These are phyloP conservation scores for Pisolithus orientalis DNA, from an alignment of 768 basidiomycete genomes.

Conservation along the genomic window DNA sequence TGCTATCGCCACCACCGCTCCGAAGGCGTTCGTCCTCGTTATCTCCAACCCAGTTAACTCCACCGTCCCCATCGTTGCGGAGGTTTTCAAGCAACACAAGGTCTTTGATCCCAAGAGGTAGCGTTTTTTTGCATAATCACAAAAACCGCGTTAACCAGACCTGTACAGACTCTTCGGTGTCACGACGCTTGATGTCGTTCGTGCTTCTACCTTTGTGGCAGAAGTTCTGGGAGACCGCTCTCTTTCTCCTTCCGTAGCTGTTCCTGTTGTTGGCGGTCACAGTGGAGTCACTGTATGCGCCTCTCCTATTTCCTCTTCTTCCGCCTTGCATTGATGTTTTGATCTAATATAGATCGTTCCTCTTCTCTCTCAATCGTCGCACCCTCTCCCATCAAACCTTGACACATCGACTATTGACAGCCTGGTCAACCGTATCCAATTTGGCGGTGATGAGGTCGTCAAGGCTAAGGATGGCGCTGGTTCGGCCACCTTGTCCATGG, in stretches of 20 bases:
- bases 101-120: slow-evolving; percentile 91
- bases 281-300: slow-evolving; percentile 76
- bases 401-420: slow-evolving; percentile 43
- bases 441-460: slow-evolving; percentile 96
- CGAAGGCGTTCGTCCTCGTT: slow-evolving; percentile 90
- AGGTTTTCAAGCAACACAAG: slow-evolving; percentile 89
- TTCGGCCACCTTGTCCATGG: slow-evolving; percentile 96
- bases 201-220: slow-evolving; percentile 92
- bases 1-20: slow-evolving; percentile 75
- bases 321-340: slow-evolving; percentile 5
- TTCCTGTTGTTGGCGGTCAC: slow-evolving; percentile 95
- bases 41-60: slow-evolving; percentile 99
- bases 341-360: slow-evolving; percentile 66
- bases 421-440: slow-evolving; percentile 84
- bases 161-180: slow-evolving; percentile 84
- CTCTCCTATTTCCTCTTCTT: background rate
- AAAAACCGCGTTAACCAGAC: slow-evolving; percentile 1
- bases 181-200: slow-evolving; percentile 95
- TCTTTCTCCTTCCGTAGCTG: slow-evolving; percentile 54
- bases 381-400: slow-evolving; percentile 59
- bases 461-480: slow-evolving; percentile 92
- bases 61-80: slow-evolving; percentile 93
- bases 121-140: slow-evolving; percentile 6
- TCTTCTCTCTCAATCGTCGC: slow-evolving; percentile 84
- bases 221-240: slow-evolving; percentile 64